These are phyloP conservation scores for Blastomyces gilchristii DNA, from an alignment of 2,329 filamentous ascomycete species.

Conservation along the genomic window DNA sequence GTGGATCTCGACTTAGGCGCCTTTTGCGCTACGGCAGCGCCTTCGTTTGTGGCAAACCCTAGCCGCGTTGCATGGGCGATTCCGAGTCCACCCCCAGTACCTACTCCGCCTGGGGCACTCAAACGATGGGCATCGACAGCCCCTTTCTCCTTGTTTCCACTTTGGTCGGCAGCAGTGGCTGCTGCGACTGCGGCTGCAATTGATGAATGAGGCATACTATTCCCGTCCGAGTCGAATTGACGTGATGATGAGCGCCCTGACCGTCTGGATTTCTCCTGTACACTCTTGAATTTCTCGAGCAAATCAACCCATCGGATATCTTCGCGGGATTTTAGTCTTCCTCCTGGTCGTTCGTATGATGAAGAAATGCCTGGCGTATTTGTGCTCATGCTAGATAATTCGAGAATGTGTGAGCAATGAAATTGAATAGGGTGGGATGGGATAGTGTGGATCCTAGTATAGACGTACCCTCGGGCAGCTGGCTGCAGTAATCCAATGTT, in stretches of 20 bases:
- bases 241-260: slow-evolving; percentile 47
- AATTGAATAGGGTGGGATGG: not conserved
- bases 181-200: slow-evolving; percentile 25
- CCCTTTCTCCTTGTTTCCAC: slow-evolving; percentile 23
- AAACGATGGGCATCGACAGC: not conserved
- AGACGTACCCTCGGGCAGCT: slow-evolving; percentile 62
- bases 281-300: slow-evolving; percentile 84
- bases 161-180: slow-evolving; percentile 21
- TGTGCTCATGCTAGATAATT: not conserved
- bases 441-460: not conserved
- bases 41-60: slow-evolving; percentile 16
- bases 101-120: slow-evolving; percentile 25
- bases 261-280: slow-evolving; percentile 75
- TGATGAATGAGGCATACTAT: slow-evolving; percentile 30
- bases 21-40: slow-evolving; percentile 21
- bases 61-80: not conserved
- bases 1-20: slow-evolving; percentile 50
- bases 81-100: slow-evolving; percentile 17
- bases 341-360: slow-evolving; percentile 54
- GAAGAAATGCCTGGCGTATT: slow-evolving; percentile 19
- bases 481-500: slow-evolving; percentile 92
- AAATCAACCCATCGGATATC: slow-evolving; percentile 91
- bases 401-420: not conserved
- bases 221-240: slow-evolving; percentile 42
- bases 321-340: slow-evolving; percentile 66